phyloP scores from a whole-genome alignment of 2,329 filamentous ascomycete genomes.

The Chalara sp. region DNA sequence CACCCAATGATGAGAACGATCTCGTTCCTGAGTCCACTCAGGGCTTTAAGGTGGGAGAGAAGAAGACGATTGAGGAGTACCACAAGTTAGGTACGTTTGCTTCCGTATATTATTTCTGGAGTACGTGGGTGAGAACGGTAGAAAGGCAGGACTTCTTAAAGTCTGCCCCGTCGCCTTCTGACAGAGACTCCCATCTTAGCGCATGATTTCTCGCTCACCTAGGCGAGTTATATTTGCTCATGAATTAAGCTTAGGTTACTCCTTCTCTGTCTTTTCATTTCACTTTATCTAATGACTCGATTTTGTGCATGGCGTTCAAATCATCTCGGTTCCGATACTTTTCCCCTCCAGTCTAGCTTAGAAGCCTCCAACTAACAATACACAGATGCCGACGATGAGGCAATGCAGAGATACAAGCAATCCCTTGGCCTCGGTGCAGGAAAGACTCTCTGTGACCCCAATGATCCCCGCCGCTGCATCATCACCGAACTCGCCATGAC shows the following conservation, averaged over 20 bases:
- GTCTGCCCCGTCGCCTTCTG: no score
- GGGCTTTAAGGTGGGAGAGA: slow-evolving; percentile 97
- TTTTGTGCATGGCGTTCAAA: neutral
- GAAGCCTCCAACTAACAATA: neutral
- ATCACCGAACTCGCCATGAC: slow-evolving; percentile 88
- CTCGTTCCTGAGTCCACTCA: slow-evolving; percentile 80
- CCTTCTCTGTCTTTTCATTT: neutral
- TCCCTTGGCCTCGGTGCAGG: slow-evolving; percentile 81
- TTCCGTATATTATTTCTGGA: neutral
- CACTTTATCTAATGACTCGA: neutral
- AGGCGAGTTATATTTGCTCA: no score
- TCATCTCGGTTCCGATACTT: neutral
- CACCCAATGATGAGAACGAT: slow-evolving; percentile 52
- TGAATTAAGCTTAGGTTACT: no score
- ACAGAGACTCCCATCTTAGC: no score
- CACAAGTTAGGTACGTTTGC: slow-evolving; percentile 75
- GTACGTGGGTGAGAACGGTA: no score
- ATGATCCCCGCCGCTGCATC: slow-evolving; percentile 84
- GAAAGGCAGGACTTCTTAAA: no score
- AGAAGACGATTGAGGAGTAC: slow-evolving; percentile 96
- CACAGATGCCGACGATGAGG: slow-evolving; percentile 63
- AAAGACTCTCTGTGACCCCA: slow-evolving; percentile 65
- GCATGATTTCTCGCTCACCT: no score
- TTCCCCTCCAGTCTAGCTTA: slow-evolving; percentile 3
- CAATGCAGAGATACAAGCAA: slow-evolving; percentile 94